Base-by-base conservation (phyloP, 179 eudicot genomes). In the Gypsophila paniculata region DNA sequence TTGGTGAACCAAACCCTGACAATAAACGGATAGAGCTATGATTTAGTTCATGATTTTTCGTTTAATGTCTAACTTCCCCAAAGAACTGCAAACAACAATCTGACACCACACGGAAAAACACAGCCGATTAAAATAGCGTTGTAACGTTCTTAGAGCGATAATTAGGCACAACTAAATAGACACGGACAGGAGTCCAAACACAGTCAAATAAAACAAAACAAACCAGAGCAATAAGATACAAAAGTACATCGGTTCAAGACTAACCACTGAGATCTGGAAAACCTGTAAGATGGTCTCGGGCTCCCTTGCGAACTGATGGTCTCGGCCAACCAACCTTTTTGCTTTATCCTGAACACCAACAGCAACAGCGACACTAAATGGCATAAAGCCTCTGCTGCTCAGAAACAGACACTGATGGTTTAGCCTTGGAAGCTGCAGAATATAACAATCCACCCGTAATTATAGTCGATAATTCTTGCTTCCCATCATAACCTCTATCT, bases 201-300 rank as follows among this genome's bases (percentile, higher is more conserved):
- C 10, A 58, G 8, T 22, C 23, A 46, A 7, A 18, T 23, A 54
- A 19, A 22, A 66, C 0, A 29, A 18, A 58, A 34, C 11, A 36
- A 59, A 23, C 21, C 29, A 29, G 49, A 75, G 10, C 59, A 46
- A 32, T 60, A 67, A 53, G n/a, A 39, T 25, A 57, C 19, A 39
- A 8, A 61, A 66, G 51, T 52, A 42, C 69, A 68, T 74, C 51
- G 46, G 14, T 55, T 38, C 70, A 68, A 52, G 42, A 81, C 89
- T 71, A 67, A 94, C 99, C 97, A 94, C 82, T 72, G 96, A 88
- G 61, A 94, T 85, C 75, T 85, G 87, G 76, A 94, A 90, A 75
- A 97, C 96, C 77, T 94, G 91, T 44, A 90, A 73, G 66, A 82
- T 79, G 61, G 86, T 76, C 60, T 78, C 83, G 8, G 95, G 86